phyloP scores from a whole-genome alignment of 495 filamentous ascomycete genomes.

The Lasiosphaeria ovina region DNA sequence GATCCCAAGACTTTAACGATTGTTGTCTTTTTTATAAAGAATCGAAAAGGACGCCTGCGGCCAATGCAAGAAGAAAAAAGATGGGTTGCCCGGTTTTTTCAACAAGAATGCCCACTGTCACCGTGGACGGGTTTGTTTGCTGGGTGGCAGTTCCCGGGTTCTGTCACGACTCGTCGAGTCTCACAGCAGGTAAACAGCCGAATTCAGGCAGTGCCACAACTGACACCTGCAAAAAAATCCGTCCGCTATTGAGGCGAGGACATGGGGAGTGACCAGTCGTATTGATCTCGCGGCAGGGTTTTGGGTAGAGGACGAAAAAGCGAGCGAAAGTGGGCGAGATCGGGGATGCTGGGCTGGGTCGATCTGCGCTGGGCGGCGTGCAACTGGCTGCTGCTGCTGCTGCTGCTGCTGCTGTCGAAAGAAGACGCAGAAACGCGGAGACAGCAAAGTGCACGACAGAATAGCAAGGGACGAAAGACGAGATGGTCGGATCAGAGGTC shows the following conservation, averaged over 20 bases:
- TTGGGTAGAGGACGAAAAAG: neutral
- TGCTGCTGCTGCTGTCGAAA: neutral
- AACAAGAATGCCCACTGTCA: constrained; percentile 49
- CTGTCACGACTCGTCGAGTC: constrained; percentile 24
- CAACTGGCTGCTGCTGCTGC: constrained; percentile 8
- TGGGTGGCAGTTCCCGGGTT: constrained; percentile 20
- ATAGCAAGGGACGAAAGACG: constrained; percentile 8
- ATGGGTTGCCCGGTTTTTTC: constrained; percentile 35
- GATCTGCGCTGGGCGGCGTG: neutral
- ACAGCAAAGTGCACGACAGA: constrained; percentile 3
- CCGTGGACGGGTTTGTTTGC: constrained; percentile 41
- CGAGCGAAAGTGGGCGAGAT: neutral
- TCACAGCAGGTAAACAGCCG: constrained; percentile 16
- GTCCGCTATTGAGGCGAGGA: constrained; percentile 30
- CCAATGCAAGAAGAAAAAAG: constrained; percentile 29
- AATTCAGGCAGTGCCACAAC: constrained; percentile 30
- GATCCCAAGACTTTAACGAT: constrained; percentile 28
- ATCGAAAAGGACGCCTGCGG: constrained; percentile 55
- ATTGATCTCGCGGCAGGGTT: neutral
- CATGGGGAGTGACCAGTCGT: constrained; percentile 24
- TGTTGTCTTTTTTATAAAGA: constrained; percentile 35
- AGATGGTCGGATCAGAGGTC: constrained; percentile 10
- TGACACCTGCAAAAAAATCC: constrained; percentile 27
- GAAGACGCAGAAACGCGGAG: neutral
- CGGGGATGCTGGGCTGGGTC: neutral